Percentiles rank a stretch among this genome's conserved stretches.
phyloP scores from a whole-genome alignment of 257 asterid species.

The Solanum ahanhuiri region DNA sequence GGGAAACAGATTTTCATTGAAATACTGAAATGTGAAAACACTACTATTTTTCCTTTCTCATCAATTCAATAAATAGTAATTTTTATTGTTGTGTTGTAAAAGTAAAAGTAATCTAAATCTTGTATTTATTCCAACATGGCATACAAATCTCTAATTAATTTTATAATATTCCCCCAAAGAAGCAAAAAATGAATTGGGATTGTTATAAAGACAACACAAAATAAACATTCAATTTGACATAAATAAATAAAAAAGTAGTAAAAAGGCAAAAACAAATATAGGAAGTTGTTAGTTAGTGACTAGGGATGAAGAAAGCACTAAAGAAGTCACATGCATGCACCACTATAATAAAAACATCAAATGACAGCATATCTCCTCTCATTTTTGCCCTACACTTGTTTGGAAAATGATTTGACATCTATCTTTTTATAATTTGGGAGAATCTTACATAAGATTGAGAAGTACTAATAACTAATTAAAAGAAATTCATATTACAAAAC shows the following conservation, averaged over 20 bases:
- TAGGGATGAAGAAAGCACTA: not conserved
- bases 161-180: not conserved
- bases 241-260: not conserved
- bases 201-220: not conserved
- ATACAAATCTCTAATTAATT: not conserved
- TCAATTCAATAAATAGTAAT: no score
- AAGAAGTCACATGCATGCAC: slow-evolving; percentile 1
- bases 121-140: not conserved
- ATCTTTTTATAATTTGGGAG: not conserved
- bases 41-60: no score
- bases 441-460: not conserved
- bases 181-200: not conserved
- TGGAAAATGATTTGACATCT: not conserved
- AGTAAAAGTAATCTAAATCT: not conserved
- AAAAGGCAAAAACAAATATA: not conserved
- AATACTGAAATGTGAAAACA: not conserved
- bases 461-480: not conserved
- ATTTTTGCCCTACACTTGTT: not conserved
- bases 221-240: not conserved
- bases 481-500: not conserved
- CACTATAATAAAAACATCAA: not conserved
- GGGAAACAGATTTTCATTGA: no score
- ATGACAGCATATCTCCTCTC: not conserved
- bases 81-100: not conserved
- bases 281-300: not conserved